Evolutionary conservation across 257 asterid species (phyloP).

Genomic region (Solanum pimpinellifolium): DNA sequence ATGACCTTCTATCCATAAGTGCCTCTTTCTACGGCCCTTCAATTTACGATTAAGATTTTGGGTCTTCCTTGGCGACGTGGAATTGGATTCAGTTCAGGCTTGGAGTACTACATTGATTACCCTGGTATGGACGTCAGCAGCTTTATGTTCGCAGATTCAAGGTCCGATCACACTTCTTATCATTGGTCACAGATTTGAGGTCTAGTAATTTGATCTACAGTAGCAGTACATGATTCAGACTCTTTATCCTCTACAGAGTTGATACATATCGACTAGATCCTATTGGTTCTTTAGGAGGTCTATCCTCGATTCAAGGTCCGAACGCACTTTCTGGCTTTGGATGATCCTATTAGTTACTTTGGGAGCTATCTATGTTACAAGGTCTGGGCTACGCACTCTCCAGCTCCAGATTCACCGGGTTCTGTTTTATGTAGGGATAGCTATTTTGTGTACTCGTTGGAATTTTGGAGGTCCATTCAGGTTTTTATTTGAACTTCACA

Average conservation of each 20-base stretch:
- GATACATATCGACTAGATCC: not conserved
- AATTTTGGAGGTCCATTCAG: not conserved
- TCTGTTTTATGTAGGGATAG: not conserved
- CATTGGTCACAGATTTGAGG: not conserved
- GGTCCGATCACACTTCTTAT: not conserved
- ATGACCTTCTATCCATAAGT: not conserved
- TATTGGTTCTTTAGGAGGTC: not conserved
- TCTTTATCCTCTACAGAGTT: not conserved
- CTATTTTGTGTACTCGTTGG: not conserved
- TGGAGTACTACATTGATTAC: not conserved
- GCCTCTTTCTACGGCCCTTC: not conserved
- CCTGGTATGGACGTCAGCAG: not conserved
- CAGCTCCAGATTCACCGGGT: not conserved
- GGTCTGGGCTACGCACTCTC: not conserved
- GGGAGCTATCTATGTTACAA: not conserved
- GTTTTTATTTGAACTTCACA: not conserved
- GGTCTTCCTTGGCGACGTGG: not conserved
- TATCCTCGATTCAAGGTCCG: not conserved
- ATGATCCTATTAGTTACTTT: not conserved
- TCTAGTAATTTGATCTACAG: not conserved
- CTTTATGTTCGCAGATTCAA: not conserved
- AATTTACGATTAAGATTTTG: not conserved
- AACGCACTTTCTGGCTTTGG: not conserved
- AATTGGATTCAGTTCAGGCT: not conserved
- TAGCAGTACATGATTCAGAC: not conserved